A percentile compares a stretch with the other conserved stretches of the same genome.
Conservation (phyloP, 73 alveolate species). For the Paramecium caudatum region DNA sequence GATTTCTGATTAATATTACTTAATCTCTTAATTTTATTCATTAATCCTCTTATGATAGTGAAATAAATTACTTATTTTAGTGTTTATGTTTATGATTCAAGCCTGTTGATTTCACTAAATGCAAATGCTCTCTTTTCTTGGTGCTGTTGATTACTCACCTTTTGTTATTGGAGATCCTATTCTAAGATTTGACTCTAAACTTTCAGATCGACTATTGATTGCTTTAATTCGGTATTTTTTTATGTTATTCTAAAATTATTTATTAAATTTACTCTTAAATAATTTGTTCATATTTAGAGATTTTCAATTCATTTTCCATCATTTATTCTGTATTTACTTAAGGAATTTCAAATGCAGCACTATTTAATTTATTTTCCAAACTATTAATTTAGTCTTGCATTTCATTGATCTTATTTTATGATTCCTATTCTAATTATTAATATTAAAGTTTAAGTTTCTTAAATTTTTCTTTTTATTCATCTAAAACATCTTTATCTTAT, state of each 20-base stretch:
- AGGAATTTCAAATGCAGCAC: no score
- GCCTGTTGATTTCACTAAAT: conserved; percentile 11
- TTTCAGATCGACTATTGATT: not conserved
- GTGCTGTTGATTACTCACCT: not conserved
- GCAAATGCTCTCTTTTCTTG: conserved; percentile 53
- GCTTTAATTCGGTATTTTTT: not conserved
- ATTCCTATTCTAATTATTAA: not conserved
- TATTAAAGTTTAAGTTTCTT: conserved; percentile 10
- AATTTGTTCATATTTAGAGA: not conserved
- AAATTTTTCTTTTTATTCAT: conserved; percentile 10
- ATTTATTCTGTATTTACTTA: not conserved
- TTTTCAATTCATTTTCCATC: not conserved
- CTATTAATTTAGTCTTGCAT: not conserved
- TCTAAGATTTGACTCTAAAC: not conserved
- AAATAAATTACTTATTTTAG: conserved; percentile 26
- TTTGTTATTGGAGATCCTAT: not conserved
- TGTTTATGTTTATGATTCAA: not conserved
- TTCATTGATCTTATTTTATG: not conserved
- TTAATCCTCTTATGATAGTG: not conserved
- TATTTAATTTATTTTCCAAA: not conserved
- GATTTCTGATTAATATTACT: not conserved
- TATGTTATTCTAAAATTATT: not conserved
- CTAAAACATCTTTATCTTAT: conserved; percentile 12
- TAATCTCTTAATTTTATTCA: not conserved
- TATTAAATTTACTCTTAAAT: not conserved